Evolutionary conservation across 139 green algal species (phyloP).

Genomic region (Zygnema circumcarinatum): DNA sequence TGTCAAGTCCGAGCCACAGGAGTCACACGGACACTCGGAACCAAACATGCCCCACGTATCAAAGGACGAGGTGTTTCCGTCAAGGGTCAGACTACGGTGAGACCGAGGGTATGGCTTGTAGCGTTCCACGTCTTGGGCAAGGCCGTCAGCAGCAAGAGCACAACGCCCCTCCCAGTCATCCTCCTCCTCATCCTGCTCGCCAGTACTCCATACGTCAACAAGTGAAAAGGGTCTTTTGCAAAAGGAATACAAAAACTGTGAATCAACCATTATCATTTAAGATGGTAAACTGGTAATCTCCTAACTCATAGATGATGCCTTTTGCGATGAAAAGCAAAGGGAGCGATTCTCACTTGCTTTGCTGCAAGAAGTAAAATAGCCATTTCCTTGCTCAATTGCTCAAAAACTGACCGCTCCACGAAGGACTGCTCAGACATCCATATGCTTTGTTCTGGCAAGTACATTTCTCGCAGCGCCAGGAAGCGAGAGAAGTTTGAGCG

Average conservation of each 20-base stretch:
- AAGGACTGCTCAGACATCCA: background rate
- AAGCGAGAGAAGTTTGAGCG: background rate
- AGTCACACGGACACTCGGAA: background rate
- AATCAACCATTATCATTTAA: no score
- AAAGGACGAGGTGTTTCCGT: no score
- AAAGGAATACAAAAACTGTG: no score
- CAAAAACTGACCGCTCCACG: background rate
- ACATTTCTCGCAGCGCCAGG: background rate
- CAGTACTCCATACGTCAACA: no score
- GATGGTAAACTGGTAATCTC: no score
- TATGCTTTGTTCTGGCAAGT: background rate
- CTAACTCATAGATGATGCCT: no score
- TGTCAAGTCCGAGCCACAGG: background rate
- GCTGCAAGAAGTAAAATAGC: background rate
- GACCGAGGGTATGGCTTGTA: background rate
- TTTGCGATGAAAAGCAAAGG: no score
- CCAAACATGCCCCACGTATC: background rate
- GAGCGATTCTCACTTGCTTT: background rate
- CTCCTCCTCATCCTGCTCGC: background rate
- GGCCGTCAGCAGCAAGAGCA: background rate
- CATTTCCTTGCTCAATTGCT: background rate
- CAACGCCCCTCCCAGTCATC: background rate
- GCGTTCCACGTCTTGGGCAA: background rate
- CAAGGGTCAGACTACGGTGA: background rate
- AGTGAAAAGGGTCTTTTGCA: no score